Conservation (phyloP, 2,329 filamentous ascomycete genomes). For the Alternaria sp. region DNA sequence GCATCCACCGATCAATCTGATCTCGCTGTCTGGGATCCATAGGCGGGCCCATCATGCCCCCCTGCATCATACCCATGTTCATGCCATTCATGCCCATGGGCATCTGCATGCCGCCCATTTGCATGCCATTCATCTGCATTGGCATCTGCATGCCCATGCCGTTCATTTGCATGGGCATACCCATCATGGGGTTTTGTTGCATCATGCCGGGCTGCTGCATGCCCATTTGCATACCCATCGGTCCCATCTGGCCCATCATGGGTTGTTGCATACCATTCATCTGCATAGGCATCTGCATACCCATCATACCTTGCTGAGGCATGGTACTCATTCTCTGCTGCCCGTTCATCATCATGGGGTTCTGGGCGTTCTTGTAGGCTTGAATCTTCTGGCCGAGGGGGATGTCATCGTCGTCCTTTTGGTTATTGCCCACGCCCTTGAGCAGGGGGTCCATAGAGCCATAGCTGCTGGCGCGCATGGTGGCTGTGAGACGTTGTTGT, state of each 20-base stretch:
- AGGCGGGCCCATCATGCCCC: constrained; percentile 32
- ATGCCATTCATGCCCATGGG: constrained; percentile 29
- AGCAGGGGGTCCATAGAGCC: constrained; percentile 42
- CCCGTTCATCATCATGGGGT: constrained; percentile 26
- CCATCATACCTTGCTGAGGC: constrained; percentile 26
- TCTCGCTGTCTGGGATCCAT: constrained; percentile 62
- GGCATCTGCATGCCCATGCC: constrained; percentile 11
- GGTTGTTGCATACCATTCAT: constrained; percentile 8
- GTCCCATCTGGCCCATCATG: constrained; percentile 12
- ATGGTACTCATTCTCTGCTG: constrained; percentile 23
- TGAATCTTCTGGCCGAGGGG: constrained; percentile 47
- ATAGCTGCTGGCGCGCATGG: constrained; percentile 43
- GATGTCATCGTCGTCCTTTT: constrained; percentile 38
- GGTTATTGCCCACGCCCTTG: constrained; percentile 31
- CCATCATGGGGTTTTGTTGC: constrained; percentile 10
- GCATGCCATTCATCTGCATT: constrained; percentile 3
- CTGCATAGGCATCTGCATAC: constrained; percentile 21
- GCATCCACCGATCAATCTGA: constrained; percentile 68
- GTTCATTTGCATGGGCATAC: constrained; percentile 8
- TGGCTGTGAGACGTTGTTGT: constrained; percentile 45
- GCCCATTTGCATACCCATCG: constrained; percentile 6
- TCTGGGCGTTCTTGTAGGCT: constrained; percentile 47
- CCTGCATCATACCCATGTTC: constrained; percentile 35
- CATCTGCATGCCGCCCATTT: constrained; percentile 12
- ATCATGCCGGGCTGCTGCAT: constrained; percentile 11